Base-by-base conservation (phyloP, 805 yeast species). In the Candida insectorum region DNA sequence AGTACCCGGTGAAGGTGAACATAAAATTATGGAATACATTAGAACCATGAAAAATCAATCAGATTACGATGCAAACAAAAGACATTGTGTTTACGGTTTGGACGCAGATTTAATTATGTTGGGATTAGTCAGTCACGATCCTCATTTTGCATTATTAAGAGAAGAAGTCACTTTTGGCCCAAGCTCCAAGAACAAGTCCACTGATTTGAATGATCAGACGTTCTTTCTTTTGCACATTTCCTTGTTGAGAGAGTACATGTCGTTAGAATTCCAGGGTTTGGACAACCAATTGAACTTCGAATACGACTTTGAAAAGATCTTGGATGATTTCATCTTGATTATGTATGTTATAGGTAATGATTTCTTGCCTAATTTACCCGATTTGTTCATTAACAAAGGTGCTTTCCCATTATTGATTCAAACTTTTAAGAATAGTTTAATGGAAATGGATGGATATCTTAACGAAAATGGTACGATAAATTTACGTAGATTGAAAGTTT, bases 1-100 rank as follows among this genome's bases (percentile, higher is more conserved):
- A 58, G 97, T 86, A 13, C 97, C 97, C 3, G 97, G 97, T 47
- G 97, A 91, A 69, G 97, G 97, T 62, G 97, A 91, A 64, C 97
- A 91, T 63, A 91, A 91, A 54, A 88, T 91, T 47, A 91, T 89
- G 97, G 86, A 86, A 49, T 87, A 77, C 49, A 87, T 91, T 44
- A 79, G 97, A 62, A 65, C 76, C 26, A 72, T 79, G 61, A 83
- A 85, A 56, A 75, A 89, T n/a, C 81, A 79, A 50, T 71, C 76
- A 0, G 79, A 69, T 31, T 85, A 85, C 52, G 72, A 86, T 52
- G 78, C 88, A 30, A 85, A 91, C 56, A 71, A 82, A 12, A 80
- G 96, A 57, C 97, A 91, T 54, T 91, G 97, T 69, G 77, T 91
- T 31, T 91, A 91, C 57, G 97, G 97, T 34, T 71, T 91, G 51